phyloP scores from a whole-genome alignment of 1,284 basidiomycete species.

The Melanopsichium pennsylvanicum region DNA sequence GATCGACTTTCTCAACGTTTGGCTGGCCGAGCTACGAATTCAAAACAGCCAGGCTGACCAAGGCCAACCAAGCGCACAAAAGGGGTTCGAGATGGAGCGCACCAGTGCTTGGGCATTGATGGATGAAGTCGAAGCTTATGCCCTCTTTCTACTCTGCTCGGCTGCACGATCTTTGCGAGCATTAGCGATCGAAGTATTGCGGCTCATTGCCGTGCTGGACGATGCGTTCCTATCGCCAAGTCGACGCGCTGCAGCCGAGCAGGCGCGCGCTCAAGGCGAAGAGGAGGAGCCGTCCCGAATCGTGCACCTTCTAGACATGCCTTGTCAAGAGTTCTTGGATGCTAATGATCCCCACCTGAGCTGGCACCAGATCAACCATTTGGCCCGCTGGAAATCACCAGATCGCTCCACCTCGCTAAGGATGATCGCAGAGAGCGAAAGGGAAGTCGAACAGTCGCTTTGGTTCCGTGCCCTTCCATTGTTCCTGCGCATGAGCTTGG shows the following conservation, averaged over 20 bases:
- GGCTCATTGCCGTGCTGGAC: slow-evolving; percentile 60
- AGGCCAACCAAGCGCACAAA: slow-evolving; percentile 7
- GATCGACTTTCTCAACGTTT: slow-evolving; percentile 77
- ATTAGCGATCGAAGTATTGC: slow-evolving; percentile 57
- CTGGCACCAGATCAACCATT: slow-evolving; percentile 46
- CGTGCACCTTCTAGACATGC: slow-evolving; percentile 55
- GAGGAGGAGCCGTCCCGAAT: slow-evolving; percentile 55
- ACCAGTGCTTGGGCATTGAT: slow-evolving; percentile 64
- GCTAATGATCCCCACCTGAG: slow-evolving; percentile 44
- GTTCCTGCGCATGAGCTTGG: slow-evolving; percentile 65
- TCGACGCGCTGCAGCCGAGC: slow-evolving; percentile 47
- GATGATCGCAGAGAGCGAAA: slow-evolving; percentile 67
- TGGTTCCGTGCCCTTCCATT: slow-evolving; percentile 67
- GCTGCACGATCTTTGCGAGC: slow-evolving; percentile 73
- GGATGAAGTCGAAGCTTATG: slow-evolving; percentile 75
- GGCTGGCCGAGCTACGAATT: slow-evolving; percentile 70
- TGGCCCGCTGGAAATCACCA: slow-evolving; percentile 43
- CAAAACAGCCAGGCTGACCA: slow-evolving; percentile 47
- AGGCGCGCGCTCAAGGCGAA: slow-evolving; percentile 55
- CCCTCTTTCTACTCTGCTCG: slow-evolving; percentile 77
- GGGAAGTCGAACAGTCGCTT: slow-evolving; percentile 66
- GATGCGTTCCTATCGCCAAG: slow-evolving; percentile 46
- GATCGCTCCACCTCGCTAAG: slow-evolving; percentile 37
- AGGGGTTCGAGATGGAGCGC: slow-evolving; percentile 51
- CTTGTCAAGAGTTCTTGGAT: slow-evolving; percentile 45